A percentile compares a stretch with the other conserved stretches of the same genome.
These are phyloP conservation scores for Colletotrichum lupini DNA, from an alignment of 2,329 filamentous ascomycete species.

Conservation along the genomic window DNA sequence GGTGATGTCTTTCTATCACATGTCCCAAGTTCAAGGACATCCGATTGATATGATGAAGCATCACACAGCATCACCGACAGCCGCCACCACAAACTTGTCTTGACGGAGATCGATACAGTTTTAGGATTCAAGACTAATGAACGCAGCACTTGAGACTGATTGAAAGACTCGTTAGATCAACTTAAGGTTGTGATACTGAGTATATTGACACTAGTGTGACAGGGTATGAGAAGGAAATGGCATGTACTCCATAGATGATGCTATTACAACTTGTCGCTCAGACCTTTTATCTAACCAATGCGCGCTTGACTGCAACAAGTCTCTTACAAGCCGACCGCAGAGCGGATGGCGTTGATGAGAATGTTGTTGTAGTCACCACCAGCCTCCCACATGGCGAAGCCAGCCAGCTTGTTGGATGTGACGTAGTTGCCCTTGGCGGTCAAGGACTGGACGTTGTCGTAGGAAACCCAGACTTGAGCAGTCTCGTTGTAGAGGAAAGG, in stretches of 20 bases:
- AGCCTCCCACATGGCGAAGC: conserved; percentile 29
- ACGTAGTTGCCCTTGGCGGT: conserved; percentile 28
- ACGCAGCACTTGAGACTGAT: too few relatives aligned
- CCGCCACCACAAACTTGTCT: too few relatives aligned
- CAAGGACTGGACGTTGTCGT: conserved; percentile 25
- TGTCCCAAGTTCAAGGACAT: too few relatives aligned
- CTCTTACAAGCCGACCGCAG: conserved; percentile 23
- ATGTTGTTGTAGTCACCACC: conserved; percentile 33
- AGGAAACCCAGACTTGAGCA: conserved; percentile 31
- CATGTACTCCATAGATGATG: background rate
- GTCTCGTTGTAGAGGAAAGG: conserved; percentile 28
- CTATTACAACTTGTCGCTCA: background rate
- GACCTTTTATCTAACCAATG: background rate
- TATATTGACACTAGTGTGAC: background rate
- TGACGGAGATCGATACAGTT: too few relatives aligned
- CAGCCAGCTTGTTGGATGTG: conserved; percentile 11
- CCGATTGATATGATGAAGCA: too few relatives aligned
- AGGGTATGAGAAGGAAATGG: too few relatives aligned
- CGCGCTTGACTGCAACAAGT: background rate
- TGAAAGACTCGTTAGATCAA: too few relatives aligned
- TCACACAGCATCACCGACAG: too few relatives aligned
- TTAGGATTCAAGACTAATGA: too few relatives aligned
- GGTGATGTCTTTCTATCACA: too few relatives aligned
- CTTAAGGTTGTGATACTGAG: background rate
- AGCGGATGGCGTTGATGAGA: conserved; percentile 23